Evolutionary conservation across 2,329 filamentous ascomycete genomes (phyloP), one percentile per base, ranked within the genome.

Genomic region (Lizonia empirigonia): DNA sequence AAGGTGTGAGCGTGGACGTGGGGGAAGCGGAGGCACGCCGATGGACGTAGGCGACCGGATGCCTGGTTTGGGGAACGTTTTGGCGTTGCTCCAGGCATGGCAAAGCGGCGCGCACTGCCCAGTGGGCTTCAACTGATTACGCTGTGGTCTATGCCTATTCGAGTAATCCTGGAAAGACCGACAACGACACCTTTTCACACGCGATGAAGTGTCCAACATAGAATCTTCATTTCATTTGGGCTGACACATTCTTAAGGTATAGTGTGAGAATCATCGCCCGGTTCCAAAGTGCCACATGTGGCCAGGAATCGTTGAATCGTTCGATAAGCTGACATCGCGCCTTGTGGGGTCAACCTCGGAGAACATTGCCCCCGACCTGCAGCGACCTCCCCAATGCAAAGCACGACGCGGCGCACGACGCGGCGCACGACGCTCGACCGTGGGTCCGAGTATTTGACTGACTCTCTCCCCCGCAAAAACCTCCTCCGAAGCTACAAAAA

Each of bases 401-500:
- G n/a, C n/a, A n/a, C n/a, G n/a, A n/a, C n/a, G 29, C 20, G 2
- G 15, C 13, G 18, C 29, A n/a, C 32, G 32, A 19, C 32, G n/a
- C 7, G 32, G 20, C 29, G 23, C 29, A 24, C 34, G 33, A 42
- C 40, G 47, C 16, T 44, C n/a, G 23, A 27, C 19, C 12, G 16
- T 32, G 19, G 34, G 29, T 23, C 34, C 24, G 30, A 20, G 19
- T 38, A 50, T 30, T 42, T 23, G 24, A 35, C 38, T 32, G 34
- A 44, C 15, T 29, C 33, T 20, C 20, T 36, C 16, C 15, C 24
- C 24, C 29, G 38, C 45, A 9, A 49, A 49, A 49, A 41, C 45
- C 45, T 49, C 45, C 37, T 42, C 45, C 45, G 45, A 49, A 15
- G 32, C 27, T 44, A 32, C 47, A 5, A 45, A 50, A 50, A 50